These are phyloP conservation scores for Aurinia saxatilis DNA, from an alignment of 345 rosid genomes.

Conservation along the genomic window DNA sequence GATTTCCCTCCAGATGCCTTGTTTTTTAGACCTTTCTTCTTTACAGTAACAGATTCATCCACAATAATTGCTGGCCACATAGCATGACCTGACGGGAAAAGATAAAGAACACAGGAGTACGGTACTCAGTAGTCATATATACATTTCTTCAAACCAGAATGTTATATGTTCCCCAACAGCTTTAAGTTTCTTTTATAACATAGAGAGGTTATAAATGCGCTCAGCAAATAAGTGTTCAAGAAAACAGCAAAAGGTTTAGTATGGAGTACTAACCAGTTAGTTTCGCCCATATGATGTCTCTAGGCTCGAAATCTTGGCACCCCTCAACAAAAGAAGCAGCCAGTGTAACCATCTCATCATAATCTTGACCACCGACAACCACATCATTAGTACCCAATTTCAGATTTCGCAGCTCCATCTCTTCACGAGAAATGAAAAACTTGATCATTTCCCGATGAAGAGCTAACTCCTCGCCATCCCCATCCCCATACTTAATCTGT, in stretches of 20 bases:
- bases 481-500: slow-evolving; percentile 84
- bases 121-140: slow-evolving; percentile 5
- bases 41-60: slow-evolving; percentile 61
- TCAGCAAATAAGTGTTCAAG: neutral
- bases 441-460: slow-evolving; percentile 64
- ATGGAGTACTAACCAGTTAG: slow-evolving; percentile 56
- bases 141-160: slow-evolving; percentile 4
- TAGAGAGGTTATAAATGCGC: neutral
- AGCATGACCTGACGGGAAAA: slow-evolving; percentile 76
- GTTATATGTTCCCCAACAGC: slow-evolving; percentile 5
- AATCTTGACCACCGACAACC: slow-evolving; percentile 50
- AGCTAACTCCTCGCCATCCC: slow-evolving; percentile 68
- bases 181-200: neutral
- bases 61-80: slow-evolving; percentile 98
- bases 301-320: slow-evolving; percentile 76
- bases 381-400: slow-evolving; percentile 34
- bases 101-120: slow-evolving; percentile 29
- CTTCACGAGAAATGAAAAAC: slow-evolving; percentile 54
- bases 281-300: slow-evolving; percentile 97
- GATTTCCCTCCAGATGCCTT: slow-evolving; percentile 54
- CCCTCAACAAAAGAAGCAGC: slow-evolving; percentile 89
- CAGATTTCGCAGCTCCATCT: slow-evolving; percentile 57
- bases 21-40: slow-evolving; percentile 44
- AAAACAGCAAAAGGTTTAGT: neutral
- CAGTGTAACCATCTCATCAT: slow-evolving; percentile 84